Evolutionary conservation across 495 filamentous ascomycete genomes (phyloP).

Genomic region (Acidiella bohemica): DNA sequence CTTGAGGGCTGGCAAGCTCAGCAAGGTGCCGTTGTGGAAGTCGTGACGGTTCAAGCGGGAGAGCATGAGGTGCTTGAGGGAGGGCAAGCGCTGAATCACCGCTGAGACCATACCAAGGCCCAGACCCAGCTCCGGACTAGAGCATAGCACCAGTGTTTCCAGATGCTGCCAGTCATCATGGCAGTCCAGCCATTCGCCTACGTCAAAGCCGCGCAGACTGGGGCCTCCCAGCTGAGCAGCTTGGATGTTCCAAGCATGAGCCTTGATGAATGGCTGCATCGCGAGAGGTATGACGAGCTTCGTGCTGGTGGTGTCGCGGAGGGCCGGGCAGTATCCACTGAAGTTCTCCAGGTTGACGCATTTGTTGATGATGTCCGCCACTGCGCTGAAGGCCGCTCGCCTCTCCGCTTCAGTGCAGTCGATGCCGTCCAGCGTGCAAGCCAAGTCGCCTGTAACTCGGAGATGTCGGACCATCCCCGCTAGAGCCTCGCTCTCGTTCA

Average conservation of each 20-base stretch:
- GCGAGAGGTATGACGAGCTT: conserved; percentile 67
- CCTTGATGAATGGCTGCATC: conserved; percentile 56
- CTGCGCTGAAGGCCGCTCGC: conserved; percentile 49
- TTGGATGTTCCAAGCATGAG: conserved; percentile 66
- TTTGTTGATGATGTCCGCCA: conserved; percentile 71
- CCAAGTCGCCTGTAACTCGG: conserved; percentile 47
- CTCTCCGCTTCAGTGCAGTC: conserved; percentile 35
- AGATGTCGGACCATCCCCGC: conserved; percentile 62
- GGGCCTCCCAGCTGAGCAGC: conserved; percentile 26
- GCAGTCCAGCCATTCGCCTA: conserved; percentile 53
- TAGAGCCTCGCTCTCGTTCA: conserved; percentile 54
- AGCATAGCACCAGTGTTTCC: conserved; percentile 63
- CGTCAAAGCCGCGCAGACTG: conserved; percentile 10
- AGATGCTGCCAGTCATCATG: conserved; percentile 60
- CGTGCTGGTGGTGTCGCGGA: conserved; percentile 49
- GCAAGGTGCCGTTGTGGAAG: conserved; percentile 58
- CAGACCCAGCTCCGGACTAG: conserved; percentile 34
- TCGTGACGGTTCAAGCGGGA: conserved; percentile 57
- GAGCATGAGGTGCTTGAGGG: conserved; percentile 58
- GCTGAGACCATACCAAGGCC: conserved; percentile 46
- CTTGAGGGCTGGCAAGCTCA: conserved; percentile 56
- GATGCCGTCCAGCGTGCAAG: conserved; percentile 28
- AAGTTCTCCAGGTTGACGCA: conserved; percentile 75
- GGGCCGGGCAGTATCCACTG: conserved; percentile 38
- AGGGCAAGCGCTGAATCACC: conserved; percentile 51